Percentiles rank a stretch among this genome's conserved stretches.
phyloP scores from a whole-genome alignment of 345 rosid genomes.

The Gossypium mustelinum region DNA sequence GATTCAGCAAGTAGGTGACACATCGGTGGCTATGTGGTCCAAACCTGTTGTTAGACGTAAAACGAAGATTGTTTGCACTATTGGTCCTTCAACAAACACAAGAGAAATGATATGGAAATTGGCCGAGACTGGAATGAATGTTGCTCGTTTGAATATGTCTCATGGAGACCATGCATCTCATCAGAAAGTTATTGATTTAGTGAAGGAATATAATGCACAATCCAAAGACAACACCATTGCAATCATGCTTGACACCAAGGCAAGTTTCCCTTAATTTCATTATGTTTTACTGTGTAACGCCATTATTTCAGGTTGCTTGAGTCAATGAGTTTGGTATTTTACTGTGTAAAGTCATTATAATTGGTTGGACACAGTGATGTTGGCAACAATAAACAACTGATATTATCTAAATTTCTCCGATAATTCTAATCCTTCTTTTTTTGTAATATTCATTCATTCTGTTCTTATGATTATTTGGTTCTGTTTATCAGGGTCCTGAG shows the following conservation, averaged over 20 bases:
- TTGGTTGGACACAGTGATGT: not conserved
- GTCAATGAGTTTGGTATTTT: not conserved
- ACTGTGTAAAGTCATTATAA: not conserved
- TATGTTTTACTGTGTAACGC: not conserved
- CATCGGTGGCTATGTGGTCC: constrained; percentile 74
- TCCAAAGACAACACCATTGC: constrained; percentile 42
- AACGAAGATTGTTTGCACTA: constrained; percentile 96
- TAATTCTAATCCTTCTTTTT: not conserved
- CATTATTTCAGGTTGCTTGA: constrained; percentile 1
- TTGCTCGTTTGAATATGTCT: constrained; percentile 92
- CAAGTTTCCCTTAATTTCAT: constrained; percentile 24
- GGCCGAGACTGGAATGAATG: constrained; percentile 99
- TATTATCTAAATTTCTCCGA: not conserved
- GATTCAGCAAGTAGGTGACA: constrained; percentile 56
- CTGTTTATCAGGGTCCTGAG: constrained; percentile 76
- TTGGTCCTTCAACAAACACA: constrained; percentile 93
- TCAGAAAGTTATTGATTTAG: constrained; percentile 93
- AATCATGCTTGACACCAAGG: constrained; percentile 5
- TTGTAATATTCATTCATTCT: not conserved
- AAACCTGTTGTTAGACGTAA: constrained; percentile 76
- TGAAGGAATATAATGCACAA: constrained; percentile 91
- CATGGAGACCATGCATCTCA: constrained; percentile 99
- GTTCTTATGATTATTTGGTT: constrained; percentile 13
- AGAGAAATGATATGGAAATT: constrained; percentile 98
- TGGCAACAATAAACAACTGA: not conserved